Evolutionary conservation across 164 flowering plant genomes (phyloP).

Genomic region (Vitis vinifera): ASM3070453v1 NC_081812.1:23173001-23173500

Average conservation of each 20-base stretch:
- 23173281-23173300: too few relatives aligned
- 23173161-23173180: conserved; percentile 9
- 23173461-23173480: background rate
- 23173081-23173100: conserved; percentile 95
- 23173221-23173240: background rate
- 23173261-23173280: too few relatives aligned
- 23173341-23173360: too few relatives aligned
- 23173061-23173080: conserved; percentile 31
- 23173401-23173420: background rate
- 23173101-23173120: conserved; percentile 89
- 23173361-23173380: background rate
- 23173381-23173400: background rate
- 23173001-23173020: conserved; percentile 63
- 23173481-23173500: background rate
- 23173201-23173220: background rate
- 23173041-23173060: conserved; percentile 1
- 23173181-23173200: background rate
- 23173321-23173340: too few relatives aligned
- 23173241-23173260: too few relatives aligned
- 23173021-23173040: conserved; percentile 14
- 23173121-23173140: conserved; percentile 98
- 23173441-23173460: background rate
- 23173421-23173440: background rate
- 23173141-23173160: conserved; percentile 92
- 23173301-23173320: too few relatives aligned